phyloP scores from a whole-genome alignment of 1,284 basidiomycete genomes.

The Moniliella sp. region DNA sequence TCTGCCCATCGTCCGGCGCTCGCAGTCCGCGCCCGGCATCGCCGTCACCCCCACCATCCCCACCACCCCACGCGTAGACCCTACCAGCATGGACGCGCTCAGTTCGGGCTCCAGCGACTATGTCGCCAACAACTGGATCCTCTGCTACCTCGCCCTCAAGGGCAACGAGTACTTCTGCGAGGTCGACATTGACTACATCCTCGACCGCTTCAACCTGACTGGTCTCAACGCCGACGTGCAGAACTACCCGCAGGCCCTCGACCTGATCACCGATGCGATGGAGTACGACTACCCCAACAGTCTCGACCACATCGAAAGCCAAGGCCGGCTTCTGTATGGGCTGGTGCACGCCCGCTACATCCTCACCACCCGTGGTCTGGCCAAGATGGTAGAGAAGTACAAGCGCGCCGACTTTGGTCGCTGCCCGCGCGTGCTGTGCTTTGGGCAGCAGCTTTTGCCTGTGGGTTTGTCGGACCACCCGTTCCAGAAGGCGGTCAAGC shows the following conservation, averaged over 20 bases:
- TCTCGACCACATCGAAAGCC: slow-evolving; percentile 26
- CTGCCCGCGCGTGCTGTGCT: slow-evolving; percentile 30
- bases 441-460: slow-evolving; percentile 25
- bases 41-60: too few species aligned
- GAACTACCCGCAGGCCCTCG: slow-evolving; percentile 77
- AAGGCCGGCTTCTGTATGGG: slow-evolving; percentile 28
- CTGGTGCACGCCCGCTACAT: slow-evolving; percentile 30
- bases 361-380: slow-evolving; percentile 26
- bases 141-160: slow-evolving; percentile 89
- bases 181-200: slow-evolving; percentile 94
- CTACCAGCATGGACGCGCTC: slow-evolving; percentile 54
- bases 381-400: slow-evolving; percentile 34
- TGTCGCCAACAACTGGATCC: slow-evolving; percentile 62
- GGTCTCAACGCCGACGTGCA: slow-evolving; percentile 88
- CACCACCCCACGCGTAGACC: too few species aligned
- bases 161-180: slow-evolving; percentile 85
- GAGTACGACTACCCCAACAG: slow-evolving; percentile 23
- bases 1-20: too few species aligned
- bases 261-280: slow-evolving; percentile 54
- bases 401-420: slow-evolving; percentile 30
- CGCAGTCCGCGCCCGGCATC: too few species aligned
- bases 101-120: slow-evolving; percentile 71
- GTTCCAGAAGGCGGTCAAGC: slow-evolving; percentile 30
- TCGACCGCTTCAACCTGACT: slow-evolving; percentile 92
- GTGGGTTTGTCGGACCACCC: slow-evolving; percentile 28